These are phyloP conservation scores for Solanum verrucosum DNA, from an alignment of 257 asterid species.

Conservation along the genomic window DNA sequence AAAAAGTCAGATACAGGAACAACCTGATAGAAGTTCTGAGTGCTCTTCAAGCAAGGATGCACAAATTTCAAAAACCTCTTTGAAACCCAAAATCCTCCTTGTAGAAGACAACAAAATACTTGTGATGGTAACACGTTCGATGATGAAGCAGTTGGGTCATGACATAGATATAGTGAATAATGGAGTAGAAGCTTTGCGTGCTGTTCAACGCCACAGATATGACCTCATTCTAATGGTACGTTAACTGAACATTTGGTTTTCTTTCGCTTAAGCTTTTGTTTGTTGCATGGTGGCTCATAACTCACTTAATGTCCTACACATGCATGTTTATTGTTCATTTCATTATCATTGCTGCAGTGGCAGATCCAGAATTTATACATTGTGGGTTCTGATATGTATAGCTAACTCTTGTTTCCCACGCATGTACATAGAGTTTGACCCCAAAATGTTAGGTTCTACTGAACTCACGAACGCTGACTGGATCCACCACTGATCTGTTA, in stretches of 20 bases:
- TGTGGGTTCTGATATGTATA: neutral
- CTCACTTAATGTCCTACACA: neutral
- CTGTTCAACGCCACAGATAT: constrained; percentile 41
- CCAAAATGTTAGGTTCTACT: neutral
- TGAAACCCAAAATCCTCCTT: constrained; percentile 66
- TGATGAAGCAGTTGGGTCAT: constrained; percentile 85
- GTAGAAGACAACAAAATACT: constrained; percentile 82
- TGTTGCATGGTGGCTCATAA: neutral
- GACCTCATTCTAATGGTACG: constrained; percentile 76
- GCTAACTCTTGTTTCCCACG: neutral
- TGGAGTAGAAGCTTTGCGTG: constrained; percentile 74
- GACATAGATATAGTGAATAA: constrained; percentile 48
- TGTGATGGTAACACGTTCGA: constrained; percentile 70
- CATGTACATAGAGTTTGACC: neutral
- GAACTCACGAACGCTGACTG: neutral
- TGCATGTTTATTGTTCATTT: neutral
- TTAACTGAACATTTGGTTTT: neutral
- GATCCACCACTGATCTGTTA: neutral
- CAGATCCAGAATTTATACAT: neutral
- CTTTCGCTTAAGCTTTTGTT: neutral
- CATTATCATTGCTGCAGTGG: neutral
- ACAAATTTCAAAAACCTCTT: constrained; percentile 13
- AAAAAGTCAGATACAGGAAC: constrained; percentile 12
- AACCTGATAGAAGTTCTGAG: constrained; percentile 16
- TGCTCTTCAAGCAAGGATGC: constrained; percentile 38